Base-by-base conservation (phyloP, 371 early-diverging fungal genomes). In the Zancudomyces culisetae region DNA sequence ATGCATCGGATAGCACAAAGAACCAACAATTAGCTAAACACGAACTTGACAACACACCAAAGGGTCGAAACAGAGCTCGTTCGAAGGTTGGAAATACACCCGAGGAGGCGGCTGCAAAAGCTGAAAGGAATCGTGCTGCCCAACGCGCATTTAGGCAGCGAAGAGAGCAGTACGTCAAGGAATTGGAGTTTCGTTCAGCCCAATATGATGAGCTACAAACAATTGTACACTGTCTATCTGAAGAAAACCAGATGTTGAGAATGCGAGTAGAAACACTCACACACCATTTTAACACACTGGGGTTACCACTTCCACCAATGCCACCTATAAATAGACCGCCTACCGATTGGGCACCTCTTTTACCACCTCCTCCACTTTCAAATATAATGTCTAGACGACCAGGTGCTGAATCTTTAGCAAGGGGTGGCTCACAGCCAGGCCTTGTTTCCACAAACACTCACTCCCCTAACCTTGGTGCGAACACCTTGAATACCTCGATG, bases 111-210 rank as follows among this genome's bases (percentile, higher is more conserved):
- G 70, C 77, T 26, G 81, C 80, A 57, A 75, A 82, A 51, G 78
- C 80, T 21, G 84, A 80, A 10, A 80, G 82, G 63, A 83, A 83
- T 57, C 68, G 84, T 49, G 81, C 81, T 13, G 84, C 84, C 13
- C 84, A 83, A 58, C 68, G 83, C 10, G 84, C 84, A 0, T 83
- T 83, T 57, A 70, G 84, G 45, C 80, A 83, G 53, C 75, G 84
- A 43, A 76, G 78, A 62, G 80, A 81, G 50, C 70, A 73, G 48
- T 77, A 81, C 60, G 73, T 82, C 23, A 61, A 72, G 49, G 71
- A 74, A 22, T 60, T 83, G 8, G 79, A 82, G 55, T 62, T 60
- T 23, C 73, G 75, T 27, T 70, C 81, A 27, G 73, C 75, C 58
- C 79, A 77, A 50, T 66, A 80, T 18, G 77, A 80, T 27, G 78